Percentiles rank a stretch among this genome's conserved stretches.
phyloP scores from a whole-genome alignment of 2,329 filamentous ascomycete genomes.

The Aureobasidium namibiae region DNA sequence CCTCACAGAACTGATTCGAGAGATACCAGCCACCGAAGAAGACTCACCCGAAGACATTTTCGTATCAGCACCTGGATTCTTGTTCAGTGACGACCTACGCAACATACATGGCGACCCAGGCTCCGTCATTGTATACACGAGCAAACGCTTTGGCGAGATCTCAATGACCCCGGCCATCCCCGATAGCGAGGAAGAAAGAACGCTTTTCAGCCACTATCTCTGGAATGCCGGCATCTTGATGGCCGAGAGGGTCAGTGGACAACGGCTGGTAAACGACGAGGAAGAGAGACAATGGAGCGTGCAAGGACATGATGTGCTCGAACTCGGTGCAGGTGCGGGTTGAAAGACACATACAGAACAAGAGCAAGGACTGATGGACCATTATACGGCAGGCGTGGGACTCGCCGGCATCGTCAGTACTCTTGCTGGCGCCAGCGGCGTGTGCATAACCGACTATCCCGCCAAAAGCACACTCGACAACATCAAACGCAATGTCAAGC shows the following conservation, averaged over 20 bases:
- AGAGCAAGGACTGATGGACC: constrained; percentile 17
- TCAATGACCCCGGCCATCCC: constrained; percentile 37
- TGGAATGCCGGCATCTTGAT: constrained; percentile 56
- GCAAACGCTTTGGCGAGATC: constrained; percentile 27
- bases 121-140: constrained; percentile 50
- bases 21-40: constrained; percentile 6
- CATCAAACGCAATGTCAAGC: constrained; percentile 48
- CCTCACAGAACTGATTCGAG: constrained; percentile 23
- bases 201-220: constrained; percentile 62
- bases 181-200: constrained; percentile 45
- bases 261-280: constrained; percentile 18
- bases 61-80: constrained; percentile 48
- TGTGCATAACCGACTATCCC: constrained; percentile 60
- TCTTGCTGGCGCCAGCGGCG: constrained; percentile 37
- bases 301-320: constrained; percentile 46
- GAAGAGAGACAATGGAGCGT: constrained; percentile 38
- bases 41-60: constrained; percentile 43
- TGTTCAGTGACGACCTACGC: constrained; percentile 60
- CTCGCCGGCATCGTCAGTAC: constrained; percentile 39
- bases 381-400: constrained; percentile 33
- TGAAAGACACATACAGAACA: constrained; percentile 19
- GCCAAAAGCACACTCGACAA: constrained; percentile 51
- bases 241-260: constrained; percentile 35
- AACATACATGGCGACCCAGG: constrained; percentile 58
- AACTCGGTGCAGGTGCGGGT: constrained; percentile 60